Evolutionary conservation across 305 asterid species (phyloP), one percentile per base, ranked within the genome.

Genomic region (Solanum chacoense): DNA sequence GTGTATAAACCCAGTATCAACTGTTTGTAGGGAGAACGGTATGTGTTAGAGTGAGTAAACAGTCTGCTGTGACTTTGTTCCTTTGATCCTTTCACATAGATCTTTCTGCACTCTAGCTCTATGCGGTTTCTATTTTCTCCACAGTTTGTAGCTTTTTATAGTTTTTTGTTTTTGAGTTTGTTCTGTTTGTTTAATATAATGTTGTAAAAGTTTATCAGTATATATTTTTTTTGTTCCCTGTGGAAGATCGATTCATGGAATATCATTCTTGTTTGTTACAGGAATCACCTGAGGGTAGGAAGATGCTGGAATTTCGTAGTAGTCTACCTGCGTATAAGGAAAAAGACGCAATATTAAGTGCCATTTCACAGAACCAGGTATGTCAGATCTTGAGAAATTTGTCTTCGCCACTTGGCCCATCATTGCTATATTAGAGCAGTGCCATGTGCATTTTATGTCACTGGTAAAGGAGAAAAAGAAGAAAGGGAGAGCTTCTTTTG

Each of bases 291-390:
- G 94, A 93, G 90, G 99, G 99, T 81, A 94, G 90, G 93, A 93
- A 91, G 91, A 95, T 95, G 91, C 90, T 95, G 94, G 93, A 92
- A 87, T 95, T 96, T 89, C 98, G 99, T 69, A 80, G 90, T 77
- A 93, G 91, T 89, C 98, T 97, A 85, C 99, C 99, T 79, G 98
- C 96, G 88, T 96, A 93, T 85, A 94, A 95, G 90, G 98, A 96
- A 94, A 97, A 91, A 92, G 96, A 93, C 76, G 87, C 96, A 88
- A 92, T 97, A 90, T 92, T 97, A 90, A 93, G 93, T 92, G 93
- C 95, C 91, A 95, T 97, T 92, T 93, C 94, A 88, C 91, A 89
- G 89, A 94, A 95, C 91, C 99, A 96, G 98, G 99, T 95, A 93
- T 4, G 29, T 67, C 88, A 89, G 87, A 78, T 69, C 88, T 87